Evolutionary conservation across 805 yeast species (phyloP).

Genomic region (Kregervanrija fluxuum): DNA sequence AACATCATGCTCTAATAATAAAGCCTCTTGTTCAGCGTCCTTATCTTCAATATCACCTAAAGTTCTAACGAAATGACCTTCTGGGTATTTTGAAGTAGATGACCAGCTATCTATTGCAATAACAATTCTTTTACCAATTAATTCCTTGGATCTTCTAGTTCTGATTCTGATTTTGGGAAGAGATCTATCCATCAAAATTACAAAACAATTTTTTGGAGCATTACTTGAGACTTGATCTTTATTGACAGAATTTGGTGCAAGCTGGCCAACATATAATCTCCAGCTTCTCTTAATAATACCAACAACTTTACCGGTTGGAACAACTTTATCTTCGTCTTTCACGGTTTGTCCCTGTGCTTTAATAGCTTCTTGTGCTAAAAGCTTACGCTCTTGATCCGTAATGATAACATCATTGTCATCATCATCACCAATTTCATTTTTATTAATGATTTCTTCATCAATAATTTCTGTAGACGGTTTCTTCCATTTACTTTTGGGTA

Average conservation of each 20-base stretch:
- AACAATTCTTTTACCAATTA: constrained; percentile 85
- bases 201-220: constrained; percentile 73
- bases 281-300: constrained; percentile 86
- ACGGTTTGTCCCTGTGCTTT: constrained; percentile 40
- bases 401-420: constrained; percentile 40
- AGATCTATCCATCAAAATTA: constrained; percentile 80
- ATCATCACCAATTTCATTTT: constrained; percentile 51
- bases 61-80: constrained; percentile 88
- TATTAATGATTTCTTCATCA: constrained; percentile 64
- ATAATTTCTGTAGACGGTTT: constrained; percentile 72
- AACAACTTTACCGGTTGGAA: constrained; percentile 93
- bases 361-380: constrained; percentile 72
- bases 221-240: constrained; percentile 47
- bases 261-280: constrained; percentile 94
- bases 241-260: constrained; percentile 66
- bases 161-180: constrained; percentile 82
- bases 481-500: constrained; percentile 84
- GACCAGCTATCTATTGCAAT: constrained; percentile 95
- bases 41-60: constrained; percentile 88
- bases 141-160: constrained; percentile 77
- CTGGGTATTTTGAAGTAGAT: constrained; percentile 71
- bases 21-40: constrained; percentile 94
- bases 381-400: constrained; percentile 62
- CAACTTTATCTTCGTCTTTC: constrained; percentile 41
- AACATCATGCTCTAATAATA: constrained; percentile 89